Evolutionary conservation across 106 monocot genomes (phyloP).

Genomic region (Apostasia shenzhenica): DNA sequence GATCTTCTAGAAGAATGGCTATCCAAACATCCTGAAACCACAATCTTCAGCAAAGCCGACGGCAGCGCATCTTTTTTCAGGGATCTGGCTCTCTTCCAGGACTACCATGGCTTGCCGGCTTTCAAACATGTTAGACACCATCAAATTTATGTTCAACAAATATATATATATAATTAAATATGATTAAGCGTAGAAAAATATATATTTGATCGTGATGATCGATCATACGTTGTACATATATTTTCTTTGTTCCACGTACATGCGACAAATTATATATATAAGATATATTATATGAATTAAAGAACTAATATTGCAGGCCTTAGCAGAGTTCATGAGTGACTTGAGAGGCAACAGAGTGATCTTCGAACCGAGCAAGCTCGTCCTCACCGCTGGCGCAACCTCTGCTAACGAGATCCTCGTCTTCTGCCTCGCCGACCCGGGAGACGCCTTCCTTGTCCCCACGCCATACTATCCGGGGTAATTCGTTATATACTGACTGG

Average conservation of each 20-base stretch:
- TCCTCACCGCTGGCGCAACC: constrained; percentile 78
- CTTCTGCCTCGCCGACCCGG: constrained; percentile 77
- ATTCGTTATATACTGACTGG: neutral
- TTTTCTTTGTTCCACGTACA: no score
- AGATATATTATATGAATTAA: neutral
- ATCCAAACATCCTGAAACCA: constrained; percentile 36
- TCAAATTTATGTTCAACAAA: neutral
- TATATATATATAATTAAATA: no score
- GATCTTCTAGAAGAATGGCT: constrained; percentile 84
- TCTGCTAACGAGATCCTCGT: constrained; percentile 72
- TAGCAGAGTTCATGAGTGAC: constrained; percentile 60
- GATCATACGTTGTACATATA: no score
- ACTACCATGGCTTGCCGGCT: constrained; percentile 79
- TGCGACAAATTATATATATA: neutral
- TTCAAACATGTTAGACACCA: constrained; percentile 48
- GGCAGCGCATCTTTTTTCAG: constrained; percentile 37
- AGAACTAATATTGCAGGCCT: constrained; percentile 21
- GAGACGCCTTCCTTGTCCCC: constrained; percentile 73
- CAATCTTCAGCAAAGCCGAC: constrained; percentile 27
- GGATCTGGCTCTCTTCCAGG: constrained; percentile 87
- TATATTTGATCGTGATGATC: no score
- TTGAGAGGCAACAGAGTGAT: constrained; percentile 42
- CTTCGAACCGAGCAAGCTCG: constrained; percentile 57
- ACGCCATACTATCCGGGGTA: constrained; percentile 89
- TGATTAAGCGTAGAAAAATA: no score